Base-by-base conservation (phyloP, 805 yeast genomes). In the Ogataea polymorpha region DNA sequence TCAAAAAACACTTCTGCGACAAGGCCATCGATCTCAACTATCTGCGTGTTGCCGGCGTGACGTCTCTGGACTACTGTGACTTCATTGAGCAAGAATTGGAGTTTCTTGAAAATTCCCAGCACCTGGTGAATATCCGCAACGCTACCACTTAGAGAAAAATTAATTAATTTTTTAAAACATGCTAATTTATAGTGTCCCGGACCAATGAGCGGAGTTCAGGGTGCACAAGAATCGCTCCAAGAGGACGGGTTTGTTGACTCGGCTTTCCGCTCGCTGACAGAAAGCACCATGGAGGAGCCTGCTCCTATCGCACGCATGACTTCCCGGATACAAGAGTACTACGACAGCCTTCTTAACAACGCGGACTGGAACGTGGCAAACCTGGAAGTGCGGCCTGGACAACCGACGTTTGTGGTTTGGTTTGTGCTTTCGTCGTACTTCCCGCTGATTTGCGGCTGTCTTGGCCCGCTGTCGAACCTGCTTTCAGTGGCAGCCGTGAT, bases 391-490 rank as follows among this genome's bases (percentile, higher is more conserved):
- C 52, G 55, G 31, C 68, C 68, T 1, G 67, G 67, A 6, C 66
- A 63, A n/a, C 27, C 35, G 1, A 15, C 44, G 14, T 63, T 63
- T 29, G 37, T 56, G 5, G 18, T 59, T 25, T 86, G 95, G 93
- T 83, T 82, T 49, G 53, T 73, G 11, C 61, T 82, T 0, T 79
- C 90, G 3, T 73, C 83, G 2, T 80, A 80, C 50, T 72, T 86
- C 48, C 96, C 96, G 0, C 71, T 87, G 18, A 57, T 82, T 6
- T 80, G 90, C 1, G 88, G 91, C 5, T 84, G 91, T 50, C 53
- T 81, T 26, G 95, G 93, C 0, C 95, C 96, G 0, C 52, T 87
- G 20, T 80, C 91, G 6, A 86, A 86, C 51, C 74, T 85, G 71
- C 71, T 80, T 30, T 82, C 91, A 0, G 67, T 85, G 5, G 79